These are phyloP conservation scores for Pyrenula massariospora DNA, from an alignment of 495 filamentous ascomycete species.

Conservation along the genomic window DNA sequence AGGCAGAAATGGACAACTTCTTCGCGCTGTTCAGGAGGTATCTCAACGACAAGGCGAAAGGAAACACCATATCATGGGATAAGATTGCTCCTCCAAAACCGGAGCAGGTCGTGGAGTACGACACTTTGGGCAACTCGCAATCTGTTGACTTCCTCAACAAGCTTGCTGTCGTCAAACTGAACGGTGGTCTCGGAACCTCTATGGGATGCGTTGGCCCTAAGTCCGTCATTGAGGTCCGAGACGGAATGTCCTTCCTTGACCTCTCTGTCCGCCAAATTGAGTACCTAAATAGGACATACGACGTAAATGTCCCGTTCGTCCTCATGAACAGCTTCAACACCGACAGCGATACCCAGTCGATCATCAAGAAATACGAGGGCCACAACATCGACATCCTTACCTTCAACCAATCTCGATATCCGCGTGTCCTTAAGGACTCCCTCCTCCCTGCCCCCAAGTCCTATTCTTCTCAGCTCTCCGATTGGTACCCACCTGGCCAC, in stretches of 20 bases:
- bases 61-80: conserved; percentile 89
- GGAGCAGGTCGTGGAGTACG: conserved; percentile 89
- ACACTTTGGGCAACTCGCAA: conserved; percentile 69
- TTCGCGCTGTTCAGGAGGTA: conserved; percentile 96
- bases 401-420: conserved; percentile 99
- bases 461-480: conserved; percentile 75
- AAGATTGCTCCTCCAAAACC: conserved; percentile 86
- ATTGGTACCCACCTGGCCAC: conserved; percentile 99
- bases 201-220: conserved; percentile 99
- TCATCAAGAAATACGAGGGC: conserved; percentile 99
- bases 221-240: conserved; percentile 98
- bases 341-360: conserved; percentile 92
- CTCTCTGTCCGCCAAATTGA: conserved; percentile 98
- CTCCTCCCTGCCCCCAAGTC: conserved; percentile 90
- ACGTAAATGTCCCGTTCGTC: conserved; percentile 95
- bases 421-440: conserved; percentile 94
- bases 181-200: conserved; percentile 97
- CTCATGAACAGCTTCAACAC: conserved; percentile 99
- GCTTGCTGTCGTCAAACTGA: conserved; percentile 96
- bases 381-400: conserved; percentile 99
- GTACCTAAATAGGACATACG: conserved; percentile 95
- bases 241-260: conserved; percentile 99
- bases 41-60: conserved; percentile 97
- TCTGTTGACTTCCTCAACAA: conserved; percentile 92
- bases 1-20: conserved; percentile 99